Evolutionary conservation across 495 filamentous ascomycete species (phyloP).

Genomic region (Xylaria venustula): DNA sequence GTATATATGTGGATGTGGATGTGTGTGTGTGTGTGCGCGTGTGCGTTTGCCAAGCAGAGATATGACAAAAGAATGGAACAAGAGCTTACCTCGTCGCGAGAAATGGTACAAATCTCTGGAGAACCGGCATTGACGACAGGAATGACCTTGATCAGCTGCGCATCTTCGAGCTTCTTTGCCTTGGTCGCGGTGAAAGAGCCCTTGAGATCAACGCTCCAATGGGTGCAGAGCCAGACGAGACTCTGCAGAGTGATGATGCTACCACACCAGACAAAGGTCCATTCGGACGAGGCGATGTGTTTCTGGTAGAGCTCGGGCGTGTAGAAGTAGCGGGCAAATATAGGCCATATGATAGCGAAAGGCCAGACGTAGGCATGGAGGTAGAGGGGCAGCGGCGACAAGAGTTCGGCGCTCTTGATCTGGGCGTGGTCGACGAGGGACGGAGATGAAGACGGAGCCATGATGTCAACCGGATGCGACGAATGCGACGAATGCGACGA

Average conservation of each 20-base stretch:
- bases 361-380: constrained; percentile 91
- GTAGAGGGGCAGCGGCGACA: constrained; percentile 79
- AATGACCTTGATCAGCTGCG: constrained; percentile 90
- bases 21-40: neutral
- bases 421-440: constrained; percentile 87
- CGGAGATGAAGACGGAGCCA: constrained; percentile 25
- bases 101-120: constrained; percentile 81
- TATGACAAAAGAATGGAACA: too few relatives aligned
- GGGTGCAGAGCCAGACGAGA: constrained; percentile 90
- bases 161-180: constrained; percentile 69
- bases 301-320: constrained; percentile 79
- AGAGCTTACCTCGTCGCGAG: constrained; percentile 62
- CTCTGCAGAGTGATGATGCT: constrained; percentile 84
- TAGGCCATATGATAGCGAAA: constrained; percentile 85
- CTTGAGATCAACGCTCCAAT: constrained; percentile 91
- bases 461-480: constrained; percentile 9
- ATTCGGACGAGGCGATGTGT: constrained; percentile 85
- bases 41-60: too few relatives aligned
- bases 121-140: constrained; percentile 85
- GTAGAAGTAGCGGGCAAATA: constrained; percentile 84
- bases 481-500: too few relatives aligned
- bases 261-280: constrained; percentile 93
- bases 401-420: constrained; percentile 82
- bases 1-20: too few relatives aligned
- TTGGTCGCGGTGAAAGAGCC: constrained; percentile 76